Base-by-base conservation (phyloP, 345 rosid species). In the Pelargonium nanum region DNA sequence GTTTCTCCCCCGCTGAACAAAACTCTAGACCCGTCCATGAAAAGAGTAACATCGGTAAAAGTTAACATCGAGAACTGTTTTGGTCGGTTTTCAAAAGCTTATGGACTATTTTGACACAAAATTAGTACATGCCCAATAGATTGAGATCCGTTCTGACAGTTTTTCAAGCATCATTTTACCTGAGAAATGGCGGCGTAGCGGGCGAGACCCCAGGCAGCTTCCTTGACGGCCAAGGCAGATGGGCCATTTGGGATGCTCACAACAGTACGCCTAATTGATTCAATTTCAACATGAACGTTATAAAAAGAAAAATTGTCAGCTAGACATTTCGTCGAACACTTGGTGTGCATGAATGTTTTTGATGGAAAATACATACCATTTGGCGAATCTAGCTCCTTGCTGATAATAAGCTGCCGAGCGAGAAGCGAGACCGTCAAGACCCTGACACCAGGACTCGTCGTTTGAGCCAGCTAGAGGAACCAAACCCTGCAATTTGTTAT, bases 191-290 rank as follows among this genome's bases (percentile, higher is more conserved):
- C 87, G 55, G 96, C 99, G 60, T 93, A 89, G 58, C 99, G 88
- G 24, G 99, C 97, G 57, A 93, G 95, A 48, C 99, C 99, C 99
- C 99, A 89, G 64, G 99, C 96, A 6, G 99, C 97, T 85, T 93
- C 99, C 72, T 85, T 93, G 61, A 93, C 97, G 0, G 97, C 99
- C 58, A 93, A 64, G 59, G 96, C 91, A 63, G 96, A 84, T 51
- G 97, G 97, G 24, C 99, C 99, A 16, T 93, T 89, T 62, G 99
- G 99, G 70, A 93, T 93, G 94, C 99, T 93, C 81, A 89, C 94
- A 23, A 93, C 96, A 0, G 97, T 87, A 71, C 99, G 96, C 99
- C 97, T 93, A 73, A 59, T 63, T 12, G 65, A 7, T 53, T 24
- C 7, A 26, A 66, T 56, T n/a, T n/a, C n/a, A n/a, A n/a, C n/a